These are phyloP conservation scores for Nicotiana benthamiana DNA, from an alignment of 257 asterid genomes.

Conservation along the genomic window DNA sequence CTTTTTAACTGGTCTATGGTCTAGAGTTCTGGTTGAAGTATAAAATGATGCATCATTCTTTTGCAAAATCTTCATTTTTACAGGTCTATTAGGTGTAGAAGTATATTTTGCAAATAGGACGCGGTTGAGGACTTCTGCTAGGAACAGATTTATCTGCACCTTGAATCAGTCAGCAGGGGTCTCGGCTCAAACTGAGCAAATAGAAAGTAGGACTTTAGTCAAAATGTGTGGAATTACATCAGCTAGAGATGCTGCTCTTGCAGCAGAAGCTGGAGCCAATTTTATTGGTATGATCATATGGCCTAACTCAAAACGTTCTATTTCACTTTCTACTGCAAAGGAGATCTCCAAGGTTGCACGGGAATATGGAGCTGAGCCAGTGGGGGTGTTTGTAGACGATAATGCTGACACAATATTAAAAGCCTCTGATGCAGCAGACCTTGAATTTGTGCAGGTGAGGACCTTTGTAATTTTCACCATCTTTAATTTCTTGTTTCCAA, in stretches of 20 bases:
- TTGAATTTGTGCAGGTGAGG: constrained; percentile 82
- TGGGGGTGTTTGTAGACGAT: constrained; percentile 93
- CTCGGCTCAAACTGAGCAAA: constrained; percentile 20
- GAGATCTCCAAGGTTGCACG: constrained; percentile 72
- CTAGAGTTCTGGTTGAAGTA: not conserved
- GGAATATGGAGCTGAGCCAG: constrained; percentile 71
- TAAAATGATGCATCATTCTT: not conserved
- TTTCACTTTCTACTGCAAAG: constrained; percentile 68
- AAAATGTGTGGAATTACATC: constrained; percentile 95
- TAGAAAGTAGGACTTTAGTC: constrained; percentile 46
- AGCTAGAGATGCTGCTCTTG: constrained; percentile 77
- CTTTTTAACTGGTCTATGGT: not conserved
- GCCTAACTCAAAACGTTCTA: constrained; percentile 86
- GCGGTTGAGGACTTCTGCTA: constrained; percentile 8
- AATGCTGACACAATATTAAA: constrained; percentile 62
- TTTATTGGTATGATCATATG: constrained; percentile 88
- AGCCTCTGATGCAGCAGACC: constrained; percentile 63
- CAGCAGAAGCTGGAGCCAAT: constrained; percentile 93
- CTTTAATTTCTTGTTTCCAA: constrained; percentile 8
- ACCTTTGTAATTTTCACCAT: constrained; percentile 2
- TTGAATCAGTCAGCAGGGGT: constrained; percentile 23
- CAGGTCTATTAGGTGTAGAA: constrained; percentile 32
- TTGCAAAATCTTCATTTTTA: not conserved
- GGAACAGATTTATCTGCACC: constrained; percentile 22
- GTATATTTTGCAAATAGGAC: constrained; percentile 12